A percentile compares a stretch with the other conserved stretches of the same genome.
phyloP scores from a whole-genome alignment of 805 yeast species.

The Suhomyces sp. region DNA sequence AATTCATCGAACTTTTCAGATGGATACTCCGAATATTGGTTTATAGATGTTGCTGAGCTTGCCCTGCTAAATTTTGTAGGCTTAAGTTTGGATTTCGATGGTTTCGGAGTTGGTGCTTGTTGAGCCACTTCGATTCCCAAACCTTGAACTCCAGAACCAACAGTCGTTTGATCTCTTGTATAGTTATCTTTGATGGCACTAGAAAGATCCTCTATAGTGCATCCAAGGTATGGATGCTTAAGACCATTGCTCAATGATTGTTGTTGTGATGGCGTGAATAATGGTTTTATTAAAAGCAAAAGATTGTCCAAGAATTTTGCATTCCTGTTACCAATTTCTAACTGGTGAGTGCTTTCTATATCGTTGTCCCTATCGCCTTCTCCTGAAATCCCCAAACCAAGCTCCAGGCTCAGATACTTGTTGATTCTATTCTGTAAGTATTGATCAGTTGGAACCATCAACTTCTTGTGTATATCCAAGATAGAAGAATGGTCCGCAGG shows the following conservation, averaged over 20 bases:
- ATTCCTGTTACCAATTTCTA: constrained; percentile 17
- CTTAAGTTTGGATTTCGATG: constrained; percentile 7
- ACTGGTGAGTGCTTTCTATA: constrained; percentile 13
- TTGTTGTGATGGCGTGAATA: constrained; percentile 27
- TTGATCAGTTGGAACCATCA: constrained; percentile 37
- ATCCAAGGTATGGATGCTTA: constrained; percentile 21
- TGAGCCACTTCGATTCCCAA: neutral
- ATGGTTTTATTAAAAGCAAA: constrained; percentile 20
- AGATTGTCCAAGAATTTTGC: constrained; percentile 20
- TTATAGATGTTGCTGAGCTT: constrained; percentile 13
- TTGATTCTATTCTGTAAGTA: constrained; percentile 23
- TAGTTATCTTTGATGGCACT: constrained; percentile 21
- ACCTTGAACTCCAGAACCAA: neutral
- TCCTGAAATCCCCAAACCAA: constrained; percentile 22
- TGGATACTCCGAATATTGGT: constrained; percentile 5
- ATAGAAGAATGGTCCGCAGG: constrained; percentile 20
- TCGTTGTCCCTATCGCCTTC: constrained; percentile 10
- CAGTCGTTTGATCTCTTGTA: constrained; percentile 2
- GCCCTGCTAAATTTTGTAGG: constrained; percentile 9
- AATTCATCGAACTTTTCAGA: constrained; percentile 23
- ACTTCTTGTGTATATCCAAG: constrained; percentile 29
- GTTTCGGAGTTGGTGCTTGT: neutral
- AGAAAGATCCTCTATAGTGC: constrained; percentile 31
- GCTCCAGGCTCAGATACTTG: constrained; percentile 14
- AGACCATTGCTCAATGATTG: constrained; percentile 20